A percentile compares a stretch with the other conserved stretches of the same genome.
phyloP scores from a whole-genome alignment of 345 rosid genomes.

The Bruguiera sexangula region DNA sequence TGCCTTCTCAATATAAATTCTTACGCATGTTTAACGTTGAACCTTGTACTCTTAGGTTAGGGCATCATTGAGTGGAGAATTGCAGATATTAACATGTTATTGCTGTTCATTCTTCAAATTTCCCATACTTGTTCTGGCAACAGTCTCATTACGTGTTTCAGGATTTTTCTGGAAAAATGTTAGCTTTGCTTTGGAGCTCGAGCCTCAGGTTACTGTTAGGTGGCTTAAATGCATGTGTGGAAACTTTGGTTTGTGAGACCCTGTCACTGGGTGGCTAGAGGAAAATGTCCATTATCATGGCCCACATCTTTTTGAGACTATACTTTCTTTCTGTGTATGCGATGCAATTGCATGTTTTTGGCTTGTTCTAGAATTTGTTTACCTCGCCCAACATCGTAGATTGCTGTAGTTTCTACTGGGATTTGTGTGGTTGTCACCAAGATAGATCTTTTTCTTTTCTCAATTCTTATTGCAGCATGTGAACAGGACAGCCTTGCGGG shows the following conservation, averaged over 20 bases:
- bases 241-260: too few relatives aligned
- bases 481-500: conserved; percentile 65
- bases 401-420: not conserved
- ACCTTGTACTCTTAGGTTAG: not conserved
- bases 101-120: not conserved
- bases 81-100: not conserved
- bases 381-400: not conserved
- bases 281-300: not conserved
- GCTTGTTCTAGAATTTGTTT: not conserved
- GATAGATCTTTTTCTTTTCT: conserved; percentile 2
- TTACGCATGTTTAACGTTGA: not conserved
- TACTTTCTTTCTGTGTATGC: not conserved
- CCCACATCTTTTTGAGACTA: not conserved
- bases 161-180: not conserved
- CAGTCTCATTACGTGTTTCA: not conserved
- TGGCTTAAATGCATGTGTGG: too few relatives aligned
- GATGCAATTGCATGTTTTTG: not conserved
- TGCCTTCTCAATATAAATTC: not conserved
- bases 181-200: not conserved
- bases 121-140: not conserved
- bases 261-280: not conserved
- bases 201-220: not conserved
- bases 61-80: not conserved
- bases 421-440: not conserved
- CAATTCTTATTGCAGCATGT: conserved; percentile 50